Conservation (phyloP, 1,284 basidiomycete genomes). For the Sphaerobolus stellatus region DNA sequence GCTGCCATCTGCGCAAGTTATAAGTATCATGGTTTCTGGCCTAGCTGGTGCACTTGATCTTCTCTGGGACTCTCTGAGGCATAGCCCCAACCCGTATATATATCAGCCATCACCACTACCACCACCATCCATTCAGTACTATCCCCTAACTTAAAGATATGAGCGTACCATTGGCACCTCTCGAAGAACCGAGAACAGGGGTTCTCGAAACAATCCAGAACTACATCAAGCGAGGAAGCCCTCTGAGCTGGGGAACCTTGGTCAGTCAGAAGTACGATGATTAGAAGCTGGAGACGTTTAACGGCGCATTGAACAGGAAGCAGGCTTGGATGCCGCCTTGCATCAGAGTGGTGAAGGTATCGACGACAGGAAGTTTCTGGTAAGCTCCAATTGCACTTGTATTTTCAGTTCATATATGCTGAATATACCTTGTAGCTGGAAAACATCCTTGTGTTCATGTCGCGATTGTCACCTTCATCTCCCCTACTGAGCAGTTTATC, state of each 20-base stretch:
- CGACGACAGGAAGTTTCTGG: slow-evolving; percentile 59
- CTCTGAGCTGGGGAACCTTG: slow-evolving; percentile 14
- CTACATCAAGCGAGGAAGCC: slow-evolving; percentile 19
- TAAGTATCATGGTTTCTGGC: no score
- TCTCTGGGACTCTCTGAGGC: no score
- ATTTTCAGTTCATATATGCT: background rate
- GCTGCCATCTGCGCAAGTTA: no score
- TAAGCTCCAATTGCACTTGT: slow-evolving; percentile 24
- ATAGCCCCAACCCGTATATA: no score
- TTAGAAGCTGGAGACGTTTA: background rate
- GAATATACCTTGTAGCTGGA: slow-evolving; percentile 45
- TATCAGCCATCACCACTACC: no score
- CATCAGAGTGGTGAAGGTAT: slow-evolving; percentile 46
- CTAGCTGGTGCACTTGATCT: no score
- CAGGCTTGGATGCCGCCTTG: slow-evolving; percentile 43
- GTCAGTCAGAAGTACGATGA: slow-evolving; percentile 6
- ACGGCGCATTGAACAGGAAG: background rate
- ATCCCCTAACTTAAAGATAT: no score
- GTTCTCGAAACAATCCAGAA: slow-evolving; percentile 14
- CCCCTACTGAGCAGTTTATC: no score
- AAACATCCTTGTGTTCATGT: slow-evolving; percentile 53
- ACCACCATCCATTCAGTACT: no score
- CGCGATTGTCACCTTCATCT: slow-evolving; percentile 40
- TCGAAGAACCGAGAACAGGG: no score
- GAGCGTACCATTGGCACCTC: no score